phyloP scores from a whole-genome alignment of 148 eudicot genomes.

The Agrostemma githago region DNA sequence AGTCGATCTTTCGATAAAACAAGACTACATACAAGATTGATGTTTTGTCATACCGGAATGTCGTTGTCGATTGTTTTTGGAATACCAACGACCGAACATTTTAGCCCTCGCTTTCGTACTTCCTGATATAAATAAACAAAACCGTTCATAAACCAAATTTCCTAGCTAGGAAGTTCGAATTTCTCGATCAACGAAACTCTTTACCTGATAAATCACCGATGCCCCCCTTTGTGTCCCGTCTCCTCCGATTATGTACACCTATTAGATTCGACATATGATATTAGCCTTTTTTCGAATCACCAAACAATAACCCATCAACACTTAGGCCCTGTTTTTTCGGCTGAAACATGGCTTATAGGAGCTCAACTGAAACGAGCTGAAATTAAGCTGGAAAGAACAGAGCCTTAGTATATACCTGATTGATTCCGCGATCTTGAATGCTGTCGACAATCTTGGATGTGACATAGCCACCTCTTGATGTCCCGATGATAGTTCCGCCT shows the following conservation, averaged over 20 bases:
- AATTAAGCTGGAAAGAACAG: too few species aligned
- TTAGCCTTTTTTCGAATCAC: neutral
- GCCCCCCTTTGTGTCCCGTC: slow-evolving; percentile 95
- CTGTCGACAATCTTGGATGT: slow-evolving; percentile 82
- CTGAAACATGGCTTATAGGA: too few species aligned
- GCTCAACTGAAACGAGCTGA: too few species aligned
- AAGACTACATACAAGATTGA: neutral
- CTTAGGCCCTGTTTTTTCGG: too few species aligned
- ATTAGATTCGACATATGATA: slow-evolving; percentile 2
- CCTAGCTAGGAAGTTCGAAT: neutral
- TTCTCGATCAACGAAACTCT: neutral
- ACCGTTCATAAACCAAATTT: neutral
- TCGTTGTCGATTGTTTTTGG: slow-evolving; percentile 93
- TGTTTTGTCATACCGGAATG: slow-evolving; percentile 57
- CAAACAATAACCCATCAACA: neutral
- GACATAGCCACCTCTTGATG: slow-evolving; percentile 86
- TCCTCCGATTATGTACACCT: slow-evolving; percentile 96
- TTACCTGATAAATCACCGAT: slow-evolving; percentile 72
- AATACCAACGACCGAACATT: slow-evolving; percentile 70
- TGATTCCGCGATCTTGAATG: slow-evolving; percentile 88
- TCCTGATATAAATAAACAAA: slow-evolving; percentile 37
- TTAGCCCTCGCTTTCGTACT: slow-evolving; percentile 73
- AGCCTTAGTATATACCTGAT: slow-evolving; percentile 47
- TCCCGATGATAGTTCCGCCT: slow-evolving; percentile 81
- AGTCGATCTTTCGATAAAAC: slow-evolving; percentile 1